Conservation (phyloP, 257 asterid species). For the Plantago ovata region DNA sequence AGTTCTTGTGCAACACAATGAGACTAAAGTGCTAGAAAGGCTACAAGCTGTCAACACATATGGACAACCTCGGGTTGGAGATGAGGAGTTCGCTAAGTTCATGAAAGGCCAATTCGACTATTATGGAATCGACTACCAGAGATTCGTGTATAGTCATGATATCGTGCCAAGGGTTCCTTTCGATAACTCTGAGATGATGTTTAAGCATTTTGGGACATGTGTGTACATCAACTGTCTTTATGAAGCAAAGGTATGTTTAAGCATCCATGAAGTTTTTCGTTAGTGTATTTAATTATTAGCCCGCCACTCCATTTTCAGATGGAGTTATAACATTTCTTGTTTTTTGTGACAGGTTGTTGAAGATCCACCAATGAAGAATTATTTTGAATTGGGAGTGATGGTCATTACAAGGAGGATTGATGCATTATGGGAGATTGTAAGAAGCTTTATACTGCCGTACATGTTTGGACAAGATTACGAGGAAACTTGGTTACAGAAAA, state of each 20-base stretch:
- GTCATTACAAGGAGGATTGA: conserved; percentile 32
- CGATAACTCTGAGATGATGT: conserved; percentile 35
- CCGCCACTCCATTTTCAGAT: background rate
- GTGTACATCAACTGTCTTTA: conserved; percentile 40
- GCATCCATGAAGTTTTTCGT: too few relatives aligned
- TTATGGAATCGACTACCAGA: conserved; percentile 31
- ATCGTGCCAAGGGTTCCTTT: conserved; percentile 54
- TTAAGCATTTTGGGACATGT: conserved; percentile 63
- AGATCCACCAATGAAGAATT: conserved; percentile 42
- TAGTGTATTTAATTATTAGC: too few relatives aligned
- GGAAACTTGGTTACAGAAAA: conserved; percentile 34
- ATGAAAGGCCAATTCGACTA: conserved; percentile 32
- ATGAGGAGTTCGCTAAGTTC: conserved; percentile 38
- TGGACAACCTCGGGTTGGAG: conserved; percentile 77
- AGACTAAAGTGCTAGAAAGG: conserved; percentile 34
- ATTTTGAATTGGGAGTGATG: conserved; percentile 21
- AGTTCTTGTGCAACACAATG: conserved; percentile 39
- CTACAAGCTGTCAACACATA: conserved; percentile 54
- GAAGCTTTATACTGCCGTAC: conserved; percentile 49
- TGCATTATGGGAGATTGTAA: conserved; percentile 53
- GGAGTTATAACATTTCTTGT: background rate
- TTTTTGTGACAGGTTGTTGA: conserved; percentile 27
- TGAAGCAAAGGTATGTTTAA: conserved; percentile 46
- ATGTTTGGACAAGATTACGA: conserved; percentile 43
- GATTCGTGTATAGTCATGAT: conserved; percentile 59